A percentile compares a stretch with the other conserved stretches of the same genome.
Evolutionary conservation across 768 basidiomycete genomes (phyloP).

Genomic region (Termitomyces titanicus): DNA sequence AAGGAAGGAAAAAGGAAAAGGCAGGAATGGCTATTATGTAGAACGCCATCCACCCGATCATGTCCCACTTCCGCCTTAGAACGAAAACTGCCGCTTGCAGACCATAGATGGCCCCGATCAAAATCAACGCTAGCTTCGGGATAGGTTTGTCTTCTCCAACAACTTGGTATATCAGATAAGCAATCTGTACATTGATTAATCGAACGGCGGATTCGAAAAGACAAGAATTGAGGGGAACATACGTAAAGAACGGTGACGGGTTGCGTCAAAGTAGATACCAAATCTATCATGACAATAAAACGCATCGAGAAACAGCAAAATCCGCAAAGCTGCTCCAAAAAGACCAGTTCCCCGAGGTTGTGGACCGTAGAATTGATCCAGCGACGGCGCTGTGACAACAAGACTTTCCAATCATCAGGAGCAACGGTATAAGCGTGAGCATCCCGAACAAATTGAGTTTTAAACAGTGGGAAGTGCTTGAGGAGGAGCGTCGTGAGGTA

Average conservation of each 20-base stretch:
- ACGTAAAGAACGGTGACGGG: conserved; percentile 90
- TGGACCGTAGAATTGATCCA: conserved; percentile 99
- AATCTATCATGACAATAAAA: conserved; percentile 95
- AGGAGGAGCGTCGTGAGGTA: conserved; percentile 94
- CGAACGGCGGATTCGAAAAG: no score
- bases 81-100: conserved; percentile 90
- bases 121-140: conserved; percentile 79
- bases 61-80: conserved; percentile 94
- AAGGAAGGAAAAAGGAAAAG: conserved; percentile 89
- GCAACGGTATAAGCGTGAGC: conserved; percentile 94
- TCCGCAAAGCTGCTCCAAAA: conserved; percentile 87
- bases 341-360: conserved; percentile 90
- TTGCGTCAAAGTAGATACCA: conserved; percentile 81
- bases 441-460: conserved; percentile 94
- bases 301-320: conserved; percentile 99
- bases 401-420: conserved; percentile 91
- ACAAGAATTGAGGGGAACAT: conserved; percentile 7
- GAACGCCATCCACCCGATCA: conserved; percentile 97
- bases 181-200: conserved; percentile 51
- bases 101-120: conserved; percentile 95
- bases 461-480: conserved; percentile 92
- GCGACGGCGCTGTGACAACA: conserved; percentile 94
- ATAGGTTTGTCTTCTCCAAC: conserved; percentile 62
- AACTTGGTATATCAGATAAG: conserved; percentile 82
- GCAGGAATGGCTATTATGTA: conserved; percentile 93